Percentiles rank a stretch among this genome's conserved stretches.
These are phyloP conservation scores for Sporisorium exsertum DNA, from an alignment of 1,284 basidiomycete species.

Conservation along the genomic window DNA sequence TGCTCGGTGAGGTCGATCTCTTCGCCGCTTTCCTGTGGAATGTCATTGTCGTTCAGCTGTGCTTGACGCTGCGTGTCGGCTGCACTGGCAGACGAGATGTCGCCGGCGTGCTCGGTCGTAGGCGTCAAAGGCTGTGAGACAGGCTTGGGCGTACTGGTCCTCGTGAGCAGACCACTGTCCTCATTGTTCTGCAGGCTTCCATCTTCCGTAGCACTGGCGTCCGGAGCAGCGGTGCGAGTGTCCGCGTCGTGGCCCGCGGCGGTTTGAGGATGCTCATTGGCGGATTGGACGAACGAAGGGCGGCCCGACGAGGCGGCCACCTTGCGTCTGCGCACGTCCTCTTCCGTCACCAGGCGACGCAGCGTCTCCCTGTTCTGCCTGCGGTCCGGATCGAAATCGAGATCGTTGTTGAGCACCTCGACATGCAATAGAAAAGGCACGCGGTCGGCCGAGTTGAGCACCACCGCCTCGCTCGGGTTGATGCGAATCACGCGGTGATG, in stretches of 20 bases:
- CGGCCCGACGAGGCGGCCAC: slow-evolving; percentile 25
- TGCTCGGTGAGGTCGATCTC: slow-evolving; percentile 68
- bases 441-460: slow-evolving; percentile 95
- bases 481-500: slow-evolving; percentile 97
- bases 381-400: slow-evolving; percentile 90
- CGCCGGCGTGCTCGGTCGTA: slow-evolving; percentile 14
- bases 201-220: slow-evolving; percentile 1
- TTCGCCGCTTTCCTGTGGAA: slow-evolving; percentile 37
- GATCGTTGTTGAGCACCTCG: slow-evolving; percentile 89
- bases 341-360: slow-evolving; percentile 83
- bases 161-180: slow-evolving; percentile 1
- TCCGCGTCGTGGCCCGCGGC: slow-evolving; percentile 14
- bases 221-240: slow-evolving; percentile 11
- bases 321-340: slow-evolving; percentile 72
- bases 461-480: slow-evolving; percentile 96
- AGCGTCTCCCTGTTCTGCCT: slow-evolving; percentile 84
- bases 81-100: background rate
- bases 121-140: slow-evolving; percentile 35
- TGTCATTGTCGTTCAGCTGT: background rate
- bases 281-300: slow-evolving; percentile 28
- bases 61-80: background rate
- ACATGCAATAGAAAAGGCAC: slow-evolving; percentile 94
- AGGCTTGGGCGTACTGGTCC: slow-evolving; percentile 25
- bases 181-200: background rate
- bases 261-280: slow-evolving; percentile 10